phyloP scores from a whole-genome alignment of 1,284 basidiomycete genomes.

The Leccinum pachyderme region DNA sequence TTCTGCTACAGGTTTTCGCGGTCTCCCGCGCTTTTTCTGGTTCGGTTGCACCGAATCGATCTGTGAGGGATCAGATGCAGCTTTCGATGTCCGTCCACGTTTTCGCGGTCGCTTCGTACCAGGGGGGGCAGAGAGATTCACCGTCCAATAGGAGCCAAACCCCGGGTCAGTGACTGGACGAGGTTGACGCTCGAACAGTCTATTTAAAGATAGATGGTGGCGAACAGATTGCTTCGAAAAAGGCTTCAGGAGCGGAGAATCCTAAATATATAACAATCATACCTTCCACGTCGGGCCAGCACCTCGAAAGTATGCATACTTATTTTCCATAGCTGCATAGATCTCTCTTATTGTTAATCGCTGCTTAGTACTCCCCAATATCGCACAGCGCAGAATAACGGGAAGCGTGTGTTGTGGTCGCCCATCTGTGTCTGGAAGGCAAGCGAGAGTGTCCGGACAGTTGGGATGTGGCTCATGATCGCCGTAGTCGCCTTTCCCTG shows the following conservation, averaged over 20 bases:
- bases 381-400: slow-evolving; percentile 76
- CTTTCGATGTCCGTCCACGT: slow-evolving; percentile 62
- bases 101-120: slow-evolving; percentile 80
- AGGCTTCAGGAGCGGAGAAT: slow-evolving; percentile 2
- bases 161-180: slow-evolving; percentile 78
- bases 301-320: slow-evolving; percentile 74
- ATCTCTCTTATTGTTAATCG: slow-evolving; percentile 80
- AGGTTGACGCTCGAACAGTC: slow-evolving; percentile 74
- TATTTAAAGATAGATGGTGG: slow-evolving; percentile 76
- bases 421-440: slow-evolving; percentile 72
- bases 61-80: slow-evolving; percentile 30
- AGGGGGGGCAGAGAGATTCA: slow-evolving; percentile 73
- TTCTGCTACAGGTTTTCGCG: slow-evolving; percentile 37
- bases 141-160: slow-evolving; percentile 82
- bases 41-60: slow-evolving; percentile 15
- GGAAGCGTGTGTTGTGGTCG: slow-evolving; percentile 78
- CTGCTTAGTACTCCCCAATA: slow-evolving; percentile 68
- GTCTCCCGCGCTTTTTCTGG: slow-evolving; percentile 47
- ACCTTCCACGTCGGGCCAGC: slow-evolving; percentile 83
- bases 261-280: neutral
- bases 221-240: slow-evolving; percentile 73
- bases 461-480: slow-evolving; percentile 64
- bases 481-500: slow-evolving; percentile 19
- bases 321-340: slow-evolving; percentile 78
- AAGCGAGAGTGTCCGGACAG: slow-evolving; percentile 72